These are phyloP conservation scores for Aspergillus indologenus DNA, from an alignment of 495 filamentous ascomycete genomes.

Conservation along the genomic window DNA sequence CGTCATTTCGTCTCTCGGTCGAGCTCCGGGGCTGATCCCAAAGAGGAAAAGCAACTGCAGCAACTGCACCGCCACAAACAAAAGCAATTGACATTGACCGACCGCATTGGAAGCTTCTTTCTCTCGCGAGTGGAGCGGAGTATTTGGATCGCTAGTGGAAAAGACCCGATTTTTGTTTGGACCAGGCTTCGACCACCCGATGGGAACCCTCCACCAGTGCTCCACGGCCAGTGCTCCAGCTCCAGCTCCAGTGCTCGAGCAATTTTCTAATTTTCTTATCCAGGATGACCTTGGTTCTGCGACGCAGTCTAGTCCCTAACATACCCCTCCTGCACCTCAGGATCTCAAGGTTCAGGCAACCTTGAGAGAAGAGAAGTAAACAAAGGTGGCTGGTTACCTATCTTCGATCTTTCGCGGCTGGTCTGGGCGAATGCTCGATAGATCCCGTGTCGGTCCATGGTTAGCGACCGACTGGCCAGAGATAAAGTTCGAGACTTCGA, in stretches of 20 bases:
- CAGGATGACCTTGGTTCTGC: neutral
- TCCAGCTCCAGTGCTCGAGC: no score
- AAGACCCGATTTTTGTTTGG: neutral
- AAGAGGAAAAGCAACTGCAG: neutral
- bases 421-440: neutral
- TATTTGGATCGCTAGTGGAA: neutral
- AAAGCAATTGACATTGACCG: neutral
- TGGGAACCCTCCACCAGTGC: neutral
- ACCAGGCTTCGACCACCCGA: neutral
- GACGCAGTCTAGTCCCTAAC: neutral
- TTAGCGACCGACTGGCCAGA: neutral
- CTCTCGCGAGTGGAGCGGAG: conserved; percentile 1
- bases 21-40: neutral
- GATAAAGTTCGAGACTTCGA: neutral
- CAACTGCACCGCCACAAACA: conserved; percentile 3
- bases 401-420: neutral
- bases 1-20: neutral
- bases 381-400: neutral
- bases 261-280: neutral
- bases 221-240: neutral
- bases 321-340: neutral
- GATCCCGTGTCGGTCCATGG: neutral
- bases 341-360: neutral
- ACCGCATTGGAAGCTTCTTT: neutral
- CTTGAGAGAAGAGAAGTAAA: neutral